Evolutionary conservation across 192 early-diverging fungal genomes (phyloP).

Genomic region (Bifiguratus adelaidae): DNA sequence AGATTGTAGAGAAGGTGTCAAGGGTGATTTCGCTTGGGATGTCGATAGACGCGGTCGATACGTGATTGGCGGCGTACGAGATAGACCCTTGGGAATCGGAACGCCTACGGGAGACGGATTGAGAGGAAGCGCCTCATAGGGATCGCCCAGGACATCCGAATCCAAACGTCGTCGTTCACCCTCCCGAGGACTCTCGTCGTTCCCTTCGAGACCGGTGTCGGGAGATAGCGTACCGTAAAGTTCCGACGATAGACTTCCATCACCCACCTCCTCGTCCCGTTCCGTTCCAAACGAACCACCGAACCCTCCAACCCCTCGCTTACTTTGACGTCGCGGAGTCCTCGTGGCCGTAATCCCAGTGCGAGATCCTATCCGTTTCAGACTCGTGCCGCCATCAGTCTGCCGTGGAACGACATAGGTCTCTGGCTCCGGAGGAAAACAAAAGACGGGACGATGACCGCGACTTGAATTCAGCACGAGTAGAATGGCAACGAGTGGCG

Average conservation of each 20-base stretch:
- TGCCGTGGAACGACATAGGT: slow-evolving; percentile 8
- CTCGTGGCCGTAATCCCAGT: background rate
- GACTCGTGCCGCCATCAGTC: background rate
- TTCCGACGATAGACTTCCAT: no score
- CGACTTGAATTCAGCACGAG: slow-evolving; percentile 55
- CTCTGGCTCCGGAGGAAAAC: slow-evolving; percentile 45
- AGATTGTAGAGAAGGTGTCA: slow-evolving; percentile 2
- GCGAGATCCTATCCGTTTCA: background rate
- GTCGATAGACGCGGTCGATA: slow-evolving; percentile 3
- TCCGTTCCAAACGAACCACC: no score
- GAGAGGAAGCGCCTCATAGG: slow-evolving; percentile 1
- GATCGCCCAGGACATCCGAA: no score
- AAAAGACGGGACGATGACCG: slow-evolving; percentile 68
- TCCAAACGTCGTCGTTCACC: no score
- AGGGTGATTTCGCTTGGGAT: slow-evolving; percentile 3
- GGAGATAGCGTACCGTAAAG: no score
- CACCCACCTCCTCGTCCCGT: no score
- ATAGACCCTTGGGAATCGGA: slow-evolving; percentile 1
- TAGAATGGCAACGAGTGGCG: slow-evolving; percentile 42
- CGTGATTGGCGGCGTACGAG: background rate
- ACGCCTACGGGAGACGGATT: slow-evolving; percentile 1
- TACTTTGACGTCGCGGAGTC: background rate
- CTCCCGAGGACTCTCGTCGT: no score
- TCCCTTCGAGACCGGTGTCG: no score
- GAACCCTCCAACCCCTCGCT: background rate